Conservation (phyloP, 805 yeast species). For the Spencermartinsiella europaea region DNA sequence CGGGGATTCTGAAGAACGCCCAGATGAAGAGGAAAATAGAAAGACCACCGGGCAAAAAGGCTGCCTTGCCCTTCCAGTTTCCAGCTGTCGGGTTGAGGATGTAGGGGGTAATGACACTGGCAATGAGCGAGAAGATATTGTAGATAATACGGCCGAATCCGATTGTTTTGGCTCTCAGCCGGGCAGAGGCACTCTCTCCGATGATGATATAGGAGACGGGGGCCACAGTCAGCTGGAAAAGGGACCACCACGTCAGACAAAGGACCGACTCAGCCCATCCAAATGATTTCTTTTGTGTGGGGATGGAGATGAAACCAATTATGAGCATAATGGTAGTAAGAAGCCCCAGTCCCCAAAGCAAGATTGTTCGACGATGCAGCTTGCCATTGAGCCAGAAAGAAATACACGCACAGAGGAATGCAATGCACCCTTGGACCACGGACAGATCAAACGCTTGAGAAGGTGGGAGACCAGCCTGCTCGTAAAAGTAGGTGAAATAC, state of each 20-base stretch:
- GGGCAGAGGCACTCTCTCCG: slow-evolving; percentile 37
- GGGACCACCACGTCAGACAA: slow-evolving; percentile 9
- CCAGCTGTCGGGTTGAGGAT: slow-evolving; percentile 15
- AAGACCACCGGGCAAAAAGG: slow-evolving; percentile 8
- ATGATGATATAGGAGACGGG: slow-evolving; percentile 36
- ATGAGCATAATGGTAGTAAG: slow-evolving; percentile 8
- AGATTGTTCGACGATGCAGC: slow-evolving; percentile 6
- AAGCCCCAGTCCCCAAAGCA: slow-evolving; percentile 6
- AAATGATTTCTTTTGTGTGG: neutral
- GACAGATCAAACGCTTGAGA: slow-evolving; percentile 39
- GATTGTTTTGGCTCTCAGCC: slow-evolving; percentile 36
- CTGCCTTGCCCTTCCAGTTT: slow-evolving; percentile 15
- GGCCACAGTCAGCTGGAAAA: slow-evolving; percentile 38
- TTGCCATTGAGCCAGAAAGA: slow-evolving; percentile 6
- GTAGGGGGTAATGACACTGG: slow-evolving; percentile 9
- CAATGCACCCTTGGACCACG: slow-evolving; percentile 42
- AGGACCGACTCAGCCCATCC: slow-evolving; percentile 12
- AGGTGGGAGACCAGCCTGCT: slow-evolving; percentile 36
- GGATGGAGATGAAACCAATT: slow-evolving; percentile 7
- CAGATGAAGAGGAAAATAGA: slow-evolving; percentile 43
- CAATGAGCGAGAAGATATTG: slow-evolving; percentile 8
- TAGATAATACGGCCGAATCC: slow-evolving; percentile 12
- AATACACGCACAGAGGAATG: slow-evolving; percentile 18
- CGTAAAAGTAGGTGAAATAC: slow-evolving; percentile 45
- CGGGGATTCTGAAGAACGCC: slow-evolving; percentile 27